Conservation (phyloP, 345 rosid genomes). For the Turritis glabra region DNA sequence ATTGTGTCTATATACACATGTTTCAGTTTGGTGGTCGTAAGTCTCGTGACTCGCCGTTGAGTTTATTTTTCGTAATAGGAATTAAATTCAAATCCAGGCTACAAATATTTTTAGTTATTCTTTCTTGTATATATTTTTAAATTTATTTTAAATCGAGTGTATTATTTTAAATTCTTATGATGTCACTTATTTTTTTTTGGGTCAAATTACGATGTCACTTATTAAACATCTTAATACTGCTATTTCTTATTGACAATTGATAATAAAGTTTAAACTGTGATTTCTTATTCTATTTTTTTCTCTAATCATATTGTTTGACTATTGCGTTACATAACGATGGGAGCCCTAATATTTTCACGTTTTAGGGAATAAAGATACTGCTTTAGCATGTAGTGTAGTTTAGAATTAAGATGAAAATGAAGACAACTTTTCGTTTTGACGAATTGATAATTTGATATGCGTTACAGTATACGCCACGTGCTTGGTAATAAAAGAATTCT, state of each 20-base stretch:
- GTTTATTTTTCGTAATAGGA: background rate
- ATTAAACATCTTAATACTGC: too few relatives aligned
- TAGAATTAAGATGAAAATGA: background rate
- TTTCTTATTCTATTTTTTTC: too few relatives aligned
- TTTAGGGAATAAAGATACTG: background rate
- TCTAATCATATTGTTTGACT: background rate
- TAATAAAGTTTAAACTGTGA: background rate
- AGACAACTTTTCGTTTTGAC: background rate
- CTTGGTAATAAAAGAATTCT: conserved; percentile 14
- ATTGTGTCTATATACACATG: background rate
- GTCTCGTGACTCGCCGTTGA: background rate
- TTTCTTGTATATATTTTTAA: background rate
- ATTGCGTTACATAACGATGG: background rate
- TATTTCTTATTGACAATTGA: background rate
- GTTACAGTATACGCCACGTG: conserved; percentile 26
- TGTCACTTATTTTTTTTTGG: too few relatives aligned
- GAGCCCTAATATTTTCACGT: background rate
- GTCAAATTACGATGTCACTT: background rate
- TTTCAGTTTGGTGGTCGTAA: background rate
- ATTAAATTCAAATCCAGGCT: background rate
- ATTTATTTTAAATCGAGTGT: too few relatives aligned
- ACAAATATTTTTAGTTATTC: background rate
- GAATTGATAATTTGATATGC: background rate
- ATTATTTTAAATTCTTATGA: background rate
- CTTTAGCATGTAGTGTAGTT: background rate